These are phyloP conservation scores for Kurtzmaniella quercitrusa DNA, from an alignment of 1,139 yeast genomes.

Conservation along the genomic window DNA sequence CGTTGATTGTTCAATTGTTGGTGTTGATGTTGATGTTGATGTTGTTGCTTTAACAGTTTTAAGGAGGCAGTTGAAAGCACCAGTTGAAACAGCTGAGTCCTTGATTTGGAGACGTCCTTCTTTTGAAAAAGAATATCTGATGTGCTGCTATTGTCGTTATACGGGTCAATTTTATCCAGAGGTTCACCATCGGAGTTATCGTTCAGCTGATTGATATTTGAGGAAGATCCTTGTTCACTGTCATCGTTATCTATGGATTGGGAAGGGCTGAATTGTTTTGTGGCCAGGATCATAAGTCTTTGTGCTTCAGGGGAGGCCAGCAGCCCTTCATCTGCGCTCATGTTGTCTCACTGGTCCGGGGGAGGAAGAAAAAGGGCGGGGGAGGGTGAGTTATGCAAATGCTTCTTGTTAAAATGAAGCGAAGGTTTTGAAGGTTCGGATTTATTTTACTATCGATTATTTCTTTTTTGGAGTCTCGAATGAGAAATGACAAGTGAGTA, in stretches of 20 bases:
- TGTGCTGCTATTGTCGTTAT: neutral
- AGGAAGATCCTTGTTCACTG: neutral
- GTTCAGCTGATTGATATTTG: neutral
- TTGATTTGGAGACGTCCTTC: conserved; percentile 45
- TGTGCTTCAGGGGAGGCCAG: conserved; percentile 1
- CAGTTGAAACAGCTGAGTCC: conserved; percentile 61
- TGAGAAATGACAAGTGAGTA: too few relatives aligned
- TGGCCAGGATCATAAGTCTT: neutral
- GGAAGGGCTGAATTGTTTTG: neutral
- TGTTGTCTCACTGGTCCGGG: neutral
- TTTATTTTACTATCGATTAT: neutral
- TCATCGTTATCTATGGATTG: neutral
- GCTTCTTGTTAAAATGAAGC: neutral
- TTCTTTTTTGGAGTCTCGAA: neutral
- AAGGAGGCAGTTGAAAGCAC: conserved; percentile 61
- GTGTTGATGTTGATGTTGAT: conserved; percentile 5
- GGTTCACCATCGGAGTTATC: neutral
- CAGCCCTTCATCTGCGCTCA: conserved; percentile 2
- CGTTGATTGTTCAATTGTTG: conserved; percentile 13
- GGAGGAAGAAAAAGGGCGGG: neutral
- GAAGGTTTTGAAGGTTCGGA: neutral
- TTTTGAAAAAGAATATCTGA: conserved; percentile 46
- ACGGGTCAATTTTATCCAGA: neutral
- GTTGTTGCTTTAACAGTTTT: conserved; percentile 40
- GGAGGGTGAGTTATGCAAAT: neutral